Evolutionary conservation across 305 asterid genomes (phyloP).

Genomic region (Salvia sclarea): DNA sequence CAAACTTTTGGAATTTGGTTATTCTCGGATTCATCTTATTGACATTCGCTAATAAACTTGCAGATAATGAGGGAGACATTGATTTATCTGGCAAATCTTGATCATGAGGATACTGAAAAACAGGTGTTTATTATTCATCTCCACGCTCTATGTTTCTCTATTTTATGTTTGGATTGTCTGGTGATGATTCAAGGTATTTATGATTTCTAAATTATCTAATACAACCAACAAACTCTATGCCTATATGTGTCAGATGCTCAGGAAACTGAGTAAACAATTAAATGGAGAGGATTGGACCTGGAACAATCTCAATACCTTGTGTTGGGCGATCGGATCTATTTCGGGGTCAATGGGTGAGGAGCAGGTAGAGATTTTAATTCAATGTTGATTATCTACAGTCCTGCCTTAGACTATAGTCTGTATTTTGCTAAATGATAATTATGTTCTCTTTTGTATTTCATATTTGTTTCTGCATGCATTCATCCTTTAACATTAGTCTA

Average conservation of each 20-base stretch:
- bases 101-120: constrained; percentile 94
- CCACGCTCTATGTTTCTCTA: not conserved
- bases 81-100: constrained; percentile 95
- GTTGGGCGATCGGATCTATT: constrained; percentile 99
- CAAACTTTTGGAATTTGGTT: constrained; percentile 18
- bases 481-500: not conserved
- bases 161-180: constrained; percentile 1
- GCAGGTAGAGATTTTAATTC: constrained; percentile 52
- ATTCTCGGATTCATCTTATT: not conserved
- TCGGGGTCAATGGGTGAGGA: constrained; percentile 99
- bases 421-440: not conserved
- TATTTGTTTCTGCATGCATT: not conserved
- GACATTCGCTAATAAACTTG: constrained; percentile 26
- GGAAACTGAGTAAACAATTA: constrained; percentile 75
- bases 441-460: not conserved
- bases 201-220: not conserved
- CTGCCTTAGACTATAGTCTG: not conserved
- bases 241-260: constrained; percentile 68
- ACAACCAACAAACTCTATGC: constrained; percentile 17
- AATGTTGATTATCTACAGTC: not conserved
- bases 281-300: constrained; percentile 96
- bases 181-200: not conserved
- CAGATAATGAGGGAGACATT: constrained; percentile 99
- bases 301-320: constrained; percentile 97
- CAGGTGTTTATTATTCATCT: constrained; percentile 52